These are phyloP conservation scores for Daldinia bambusicola DNA, from an alignment of 495 filamentous ascomycete genomes.

Conservation along the genomic window DNA sequence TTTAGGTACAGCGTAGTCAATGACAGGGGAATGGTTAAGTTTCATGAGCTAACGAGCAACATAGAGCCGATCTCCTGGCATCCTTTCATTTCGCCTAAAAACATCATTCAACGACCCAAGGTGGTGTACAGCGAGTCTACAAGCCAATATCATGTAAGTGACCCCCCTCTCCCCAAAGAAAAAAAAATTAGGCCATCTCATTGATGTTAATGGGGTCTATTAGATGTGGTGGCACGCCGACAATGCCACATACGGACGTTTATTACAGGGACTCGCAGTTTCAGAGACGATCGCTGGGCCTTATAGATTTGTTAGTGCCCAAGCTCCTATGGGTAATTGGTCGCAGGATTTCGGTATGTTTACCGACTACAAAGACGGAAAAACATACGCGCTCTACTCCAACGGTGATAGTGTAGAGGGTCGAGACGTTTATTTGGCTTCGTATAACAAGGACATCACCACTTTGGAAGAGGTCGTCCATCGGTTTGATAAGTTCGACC, in stretches of 20 bases:
- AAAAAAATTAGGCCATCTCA: not conserved
- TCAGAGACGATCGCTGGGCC: constrained; percentile 54
- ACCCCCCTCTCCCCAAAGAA: not conserved
- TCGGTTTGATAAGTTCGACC: constrained; percentile 58
- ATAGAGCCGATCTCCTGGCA: constrained; percentile 51
- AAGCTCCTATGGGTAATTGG: constrained; percentile 58
- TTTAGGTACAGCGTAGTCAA: constrained; percentile 40
- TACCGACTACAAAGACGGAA: constrained; percentile 56
- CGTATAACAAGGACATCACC: constrained; percentile 52
- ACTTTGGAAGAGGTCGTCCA: constrained; percentile 52
- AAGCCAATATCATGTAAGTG: constrained; percentile 52
- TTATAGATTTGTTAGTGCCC: constrained; percentile 54
- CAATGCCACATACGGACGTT: constrained; percentile 55
- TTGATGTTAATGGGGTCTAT: constrained; percentile 13
- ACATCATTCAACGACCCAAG: constrained; percentile 59
- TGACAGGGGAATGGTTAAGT: not conserved
- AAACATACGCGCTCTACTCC: constrained; percentile 56
- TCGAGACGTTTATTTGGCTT: constrained; percentile 56
- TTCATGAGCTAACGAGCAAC: constrained; percentile 8
- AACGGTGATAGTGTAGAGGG: constrained; percentile 56
- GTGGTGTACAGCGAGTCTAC: constrained; percentile 54
- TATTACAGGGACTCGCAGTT: constrained; percentile 56
- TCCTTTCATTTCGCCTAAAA: constrained; percentile 49
- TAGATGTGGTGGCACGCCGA: constrained; percentile 64
- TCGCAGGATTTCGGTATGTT: constrained; percentile 61